Evolutionary conservation across 169 alveolate genomes (phyloP).

Genomic region (Perkinsus marinus): DNA sequence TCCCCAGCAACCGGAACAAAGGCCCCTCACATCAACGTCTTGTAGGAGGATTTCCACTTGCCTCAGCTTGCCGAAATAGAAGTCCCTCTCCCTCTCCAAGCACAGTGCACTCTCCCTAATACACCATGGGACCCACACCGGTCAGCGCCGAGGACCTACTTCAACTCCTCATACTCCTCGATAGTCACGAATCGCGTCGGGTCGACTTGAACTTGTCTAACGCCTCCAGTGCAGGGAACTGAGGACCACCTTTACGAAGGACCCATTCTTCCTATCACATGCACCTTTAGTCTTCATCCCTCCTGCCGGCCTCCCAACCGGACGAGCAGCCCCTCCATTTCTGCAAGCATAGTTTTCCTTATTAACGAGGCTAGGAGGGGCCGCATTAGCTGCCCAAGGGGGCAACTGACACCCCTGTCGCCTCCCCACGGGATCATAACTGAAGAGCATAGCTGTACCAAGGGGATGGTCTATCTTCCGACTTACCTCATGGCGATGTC

Average conservation of each 20-base stretch:
- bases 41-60: constrained; percentile 7
- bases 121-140: no score
- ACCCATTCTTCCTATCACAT: no score
- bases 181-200: not conserved
- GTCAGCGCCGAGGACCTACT: constrained; percentile 5
- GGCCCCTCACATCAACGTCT: not conserved
- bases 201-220: no score
- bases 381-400: not conserved
- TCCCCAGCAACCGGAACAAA: not conserved
- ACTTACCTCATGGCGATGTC: constrained; percentile 13
- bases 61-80: constrained; percentile 22
- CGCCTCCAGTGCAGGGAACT: no score
- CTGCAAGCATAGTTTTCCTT: constrained; percentile 9
- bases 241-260: no score
- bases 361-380: not conserved
- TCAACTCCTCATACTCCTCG: constrained; percentile 6
- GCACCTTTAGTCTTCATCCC: not conserved
- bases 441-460: not conserved
- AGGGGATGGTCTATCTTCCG: not conserved
- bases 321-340: not conserved
- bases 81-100: constrained; percentile 15
- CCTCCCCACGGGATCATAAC: not conserved
- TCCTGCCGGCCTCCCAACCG: not conserved
- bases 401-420: not conserved
- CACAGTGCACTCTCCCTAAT: not conserved